phyloP scores from a whole-genome alignment of 192 early-diverging fungal species.

The Coemansia sp. region DNA sequence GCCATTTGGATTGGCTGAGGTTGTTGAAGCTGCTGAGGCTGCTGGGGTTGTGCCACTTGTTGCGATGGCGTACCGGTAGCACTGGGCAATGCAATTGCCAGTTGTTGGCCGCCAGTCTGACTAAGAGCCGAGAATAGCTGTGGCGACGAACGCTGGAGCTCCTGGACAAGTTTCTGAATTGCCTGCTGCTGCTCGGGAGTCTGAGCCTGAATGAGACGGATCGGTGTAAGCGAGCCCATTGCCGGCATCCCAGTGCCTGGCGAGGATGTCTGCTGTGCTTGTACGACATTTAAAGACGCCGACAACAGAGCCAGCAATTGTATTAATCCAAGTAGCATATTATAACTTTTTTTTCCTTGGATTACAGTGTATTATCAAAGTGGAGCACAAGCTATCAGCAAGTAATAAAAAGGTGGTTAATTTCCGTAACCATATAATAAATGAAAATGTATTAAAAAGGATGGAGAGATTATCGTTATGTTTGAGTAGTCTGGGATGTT shows the following conservation, averaged over 20 bases:
- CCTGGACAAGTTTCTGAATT: slow-evolving; percentile 44
- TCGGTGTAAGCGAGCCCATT: slow-evolving; percentile 32
- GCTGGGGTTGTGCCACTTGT: background rate
- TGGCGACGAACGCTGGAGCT: slow-evolving; percentile 38
- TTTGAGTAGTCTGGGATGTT: background rate
- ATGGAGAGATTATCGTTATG: background rate
- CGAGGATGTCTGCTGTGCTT: background rate
- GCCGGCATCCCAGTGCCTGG: background rate
- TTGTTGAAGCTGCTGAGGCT: slow-evolving; percentile 2
- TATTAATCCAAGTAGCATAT: background rate
- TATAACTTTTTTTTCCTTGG: background rate
- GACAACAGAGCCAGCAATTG: slow-evolving; percentile 1
- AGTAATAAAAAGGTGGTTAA: background rate
- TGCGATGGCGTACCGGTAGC: background rate
- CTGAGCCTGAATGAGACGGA: slow-evolving; percentile 46
- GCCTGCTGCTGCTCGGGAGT: slow-evolving; percentile 42
- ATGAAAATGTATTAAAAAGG: background rate
- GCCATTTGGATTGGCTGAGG: background rate
- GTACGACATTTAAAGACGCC: background rate
- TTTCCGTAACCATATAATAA: background rate
- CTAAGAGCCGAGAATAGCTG: slow-evolving; percentile 39
- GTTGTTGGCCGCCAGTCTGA: slow-evolving; percentile 26
- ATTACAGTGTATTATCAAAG: background rate
- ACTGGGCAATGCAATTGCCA: slow-evolving; percentile 37
- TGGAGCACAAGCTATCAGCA: background rate